Evolutionary conservation across 139 green algal genomes (phyloP), one percentile per base, ranked within the genome.

Genomic region (Edaphochlamys debaryana): DNA sequence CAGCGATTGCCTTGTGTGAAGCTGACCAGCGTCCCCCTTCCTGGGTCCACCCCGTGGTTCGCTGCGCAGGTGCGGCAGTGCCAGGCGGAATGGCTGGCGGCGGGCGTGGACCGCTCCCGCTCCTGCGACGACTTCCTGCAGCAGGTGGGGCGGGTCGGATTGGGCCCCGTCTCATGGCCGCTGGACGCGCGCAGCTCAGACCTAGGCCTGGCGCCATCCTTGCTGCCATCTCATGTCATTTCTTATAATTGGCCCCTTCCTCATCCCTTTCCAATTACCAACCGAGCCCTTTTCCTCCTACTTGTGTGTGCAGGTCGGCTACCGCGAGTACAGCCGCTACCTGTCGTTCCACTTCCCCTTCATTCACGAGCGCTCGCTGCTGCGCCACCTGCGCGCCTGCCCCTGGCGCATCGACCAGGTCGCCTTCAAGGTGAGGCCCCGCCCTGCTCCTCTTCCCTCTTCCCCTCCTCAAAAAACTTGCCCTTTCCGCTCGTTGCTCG

Each of bases 291-390:
- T n/a, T n/a, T n/a, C n/a, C n/a, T n/a, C n/a, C n/a, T n/a, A n/a
- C n/a, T n/a, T n/a, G n/a, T n/a, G n/a, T 0, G 40, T 19, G n/a
- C 93, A 98, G 89, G 82, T 98, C 75, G 95, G 92, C 11, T 97
- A 96, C 85, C 88, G 96, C 27, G 96, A 98, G 92, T 98, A 98
- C 85, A 87, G 69, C 36, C 91, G 89, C 82, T 98, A 98, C 91
- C 92, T 98, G 45, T 92, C 91, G 58, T 98, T 98, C 92, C 95
- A 98, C 92, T 98, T 97, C 92, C 96, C 96, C 64, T 98, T 98
- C 92, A 97, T 96, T 48, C 95, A 96, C 79, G 94, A 98, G 87
- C 88, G 96, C 60, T 93, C 95, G 17, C 88, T 98, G 88, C 93
- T 98, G 87, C 92, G 93, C 69, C 95, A 98, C 79, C 89, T 98